These are phyloP conservation scores for Aureoboletus auriporus DNA, from an alignment of 768 basidiomycete species.

Conservation along the genomic window DNA sequence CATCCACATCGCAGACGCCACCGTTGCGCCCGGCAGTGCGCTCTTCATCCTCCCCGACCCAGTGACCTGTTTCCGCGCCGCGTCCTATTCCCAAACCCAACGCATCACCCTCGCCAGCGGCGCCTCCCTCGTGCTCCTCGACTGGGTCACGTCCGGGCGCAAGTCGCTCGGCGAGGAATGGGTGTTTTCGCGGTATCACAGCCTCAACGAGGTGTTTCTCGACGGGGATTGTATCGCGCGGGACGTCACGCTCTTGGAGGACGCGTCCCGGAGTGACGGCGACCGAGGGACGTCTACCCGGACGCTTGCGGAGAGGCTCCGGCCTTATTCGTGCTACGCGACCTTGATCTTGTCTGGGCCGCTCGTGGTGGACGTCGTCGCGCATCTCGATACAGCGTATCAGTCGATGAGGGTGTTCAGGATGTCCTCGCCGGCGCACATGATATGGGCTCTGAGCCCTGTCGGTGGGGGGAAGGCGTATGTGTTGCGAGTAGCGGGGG, in stretches of 20 bases:
- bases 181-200: conserved; percentile 82
- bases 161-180: conserved; percentile 83
- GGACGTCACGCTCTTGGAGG: conserved; percentile 76
- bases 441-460: conserved; percentile 81
- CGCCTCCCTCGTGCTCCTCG: conserved; percentile 71
- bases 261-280: conserved; percentile 13
- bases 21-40: conserved; percentile 46
- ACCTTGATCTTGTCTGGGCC: conserved; percentile 81
- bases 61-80: conserved; percentile 85
- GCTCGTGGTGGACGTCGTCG: conserved; percentile 43
- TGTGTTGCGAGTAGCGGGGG: conserved; percentile 71
- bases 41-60: conserved; percentile 89
- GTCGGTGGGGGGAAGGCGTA: conserved; percentile 45
- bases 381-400: conserved; percentile 47
- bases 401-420: conserved; percentile 61
- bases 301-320: conserved; percentile 55
- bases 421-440: conserved; percentile 43
- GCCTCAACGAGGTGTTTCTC: conserved; percentile 77
- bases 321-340: conserved; percentile 88
- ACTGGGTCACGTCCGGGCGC: conserved; percentile 91
- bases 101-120: conserved; percentile 60
- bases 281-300: conserved; percentile 35
- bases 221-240: conserved; percentile 63
- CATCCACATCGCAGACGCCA: conserved; percentile 59
- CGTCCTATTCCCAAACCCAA: conserved; percentile 82